These are phyloP conservation scores for Trypanosoma rangeli DNA, from an alignment of 208 protist species.

Conservation along the genomic window DNA sequence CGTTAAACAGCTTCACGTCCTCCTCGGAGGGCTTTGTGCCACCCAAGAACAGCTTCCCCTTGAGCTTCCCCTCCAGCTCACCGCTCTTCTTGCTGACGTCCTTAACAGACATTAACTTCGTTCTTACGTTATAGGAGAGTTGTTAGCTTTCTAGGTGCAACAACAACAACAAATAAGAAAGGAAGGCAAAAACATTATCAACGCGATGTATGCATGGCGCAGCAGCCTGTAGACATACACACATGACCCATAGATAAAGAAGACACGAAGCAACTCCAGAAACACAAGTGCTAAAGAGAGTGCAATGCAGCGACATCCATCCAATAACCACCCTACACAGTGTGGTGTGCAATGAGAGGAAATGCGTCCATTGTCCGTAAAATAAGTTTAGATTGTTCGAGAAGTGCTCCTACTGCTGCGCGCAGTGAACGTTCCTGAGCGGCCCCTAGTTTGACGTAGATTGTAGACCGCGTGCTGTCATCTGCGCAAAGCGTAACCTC, in stretches of 20 bases:
- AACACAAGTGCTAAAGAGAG: conserved; percentile 8
- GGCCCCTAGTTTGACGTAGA: conserved; percentile 34
- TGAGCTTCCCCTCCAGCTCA: conserved; percentile 54
- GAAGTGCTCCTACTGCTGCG: conserved; percentile 36
- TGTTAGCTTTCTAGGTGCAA: conserved; percentile 7
- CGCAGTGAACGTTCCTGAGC: conserved; percentile 37
- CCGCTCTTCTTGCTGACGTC: conserved; percentile 54
- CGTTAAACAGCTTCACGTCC: conserved; percentile 73
- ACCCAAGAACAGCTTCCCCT: conserved; percentile 63
- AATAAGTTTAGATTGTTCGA: conserved; percentile 61
- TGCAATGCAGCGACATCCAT: not conserved
- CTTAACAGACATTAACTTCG: conserved; percentile 51
- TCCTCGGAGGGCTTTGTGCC: conserved; percentile 63
- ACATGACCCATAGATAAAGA: not conserved
- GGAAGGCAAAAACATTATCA: conserved; percentile 21
- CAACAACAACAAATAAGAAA: not conserved
- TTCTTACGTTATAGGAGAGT: conserved; percentile 6
- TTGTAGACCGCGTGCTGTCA: conserved; percentile 43
- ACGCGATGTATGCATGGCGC: not conserved
- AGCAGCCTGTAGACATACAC: conserved; percentile 10
- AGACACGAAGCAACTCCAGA: not conserved
- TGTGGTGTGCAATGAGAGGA: conserved; percentile 18
- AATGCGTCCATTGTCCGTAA: conserved; percentile 53
- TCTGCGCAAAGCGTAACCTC: conserved; percentile 39
- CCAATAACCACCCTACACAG: not conserved